Evolutionary conservation across 2,329 filamentous ascomycete genomes (phyloP).

Genomic region (Cryphonectria nitschkei): DNA sequence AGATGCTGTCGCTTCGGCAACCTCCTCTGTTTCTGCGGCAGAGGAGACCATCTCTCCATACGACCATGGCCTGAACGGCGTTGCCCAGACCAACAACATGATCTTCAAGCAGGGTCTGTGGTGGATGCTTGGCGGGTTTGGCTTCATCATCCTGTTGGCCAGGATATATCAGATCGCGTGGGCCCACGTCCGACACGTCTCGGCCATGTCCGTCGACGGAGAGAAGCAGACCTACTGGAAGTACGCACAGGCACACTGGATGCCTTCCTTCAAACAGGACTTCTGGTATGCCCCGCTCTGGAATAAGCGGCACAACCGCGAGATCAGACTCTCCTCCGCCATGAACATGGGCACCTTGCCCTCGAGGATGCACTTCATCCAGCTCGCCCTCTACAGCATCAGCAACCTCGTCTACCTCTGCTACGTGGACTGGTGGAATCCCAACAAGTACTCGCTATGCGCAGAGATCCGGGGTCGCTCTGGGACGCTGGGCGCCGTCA

Average conservation of each 20-base stretch:
- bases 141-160: conserved; percentile 55
- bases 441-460: conserved; percentile 65
- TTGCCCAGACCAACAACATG: conserved; percentile 62
- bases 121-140: conserved; percentile 63
- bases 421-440: conserved; percentile 60
- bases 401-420: conserved; percentile 69
- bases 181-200: conserved; percentile 61
- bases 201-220: conserved; percentile 57
- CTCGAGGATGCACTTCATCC: conserved; percentile 63
- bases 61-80: conserved; percentile 60
- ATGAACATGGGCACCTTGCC: conserved; percentile 63
- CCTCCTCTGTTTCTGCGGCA: conserved; percentile 37
- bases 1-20: conserved; percentile 16
- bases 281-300: conserved; percentile 66
- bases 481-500: conserved; percentile 81
- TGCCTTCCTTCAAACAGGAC: conserved; percentile 65
- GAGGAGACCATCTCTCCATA: conserved; percentile 59
- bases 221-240: conserved; percentile 64
- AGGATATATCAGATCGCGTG: conserved; percentile 58
- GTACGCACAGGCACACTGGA: conserved; percentile 59
- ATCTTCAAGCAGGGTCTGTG: conserved; percentile 61
- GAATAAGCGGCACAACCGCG: conserved; percentile 66
- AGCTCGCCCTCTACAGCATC: conserved; percentile 59
- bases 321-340: conserved; percentile 48
- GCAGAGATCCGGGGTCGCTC: conserved; percentile 86